Conservation (phyloP, 495 filamentous ascomycete genomes). For the Aspergillus cavernicola region DNA sequence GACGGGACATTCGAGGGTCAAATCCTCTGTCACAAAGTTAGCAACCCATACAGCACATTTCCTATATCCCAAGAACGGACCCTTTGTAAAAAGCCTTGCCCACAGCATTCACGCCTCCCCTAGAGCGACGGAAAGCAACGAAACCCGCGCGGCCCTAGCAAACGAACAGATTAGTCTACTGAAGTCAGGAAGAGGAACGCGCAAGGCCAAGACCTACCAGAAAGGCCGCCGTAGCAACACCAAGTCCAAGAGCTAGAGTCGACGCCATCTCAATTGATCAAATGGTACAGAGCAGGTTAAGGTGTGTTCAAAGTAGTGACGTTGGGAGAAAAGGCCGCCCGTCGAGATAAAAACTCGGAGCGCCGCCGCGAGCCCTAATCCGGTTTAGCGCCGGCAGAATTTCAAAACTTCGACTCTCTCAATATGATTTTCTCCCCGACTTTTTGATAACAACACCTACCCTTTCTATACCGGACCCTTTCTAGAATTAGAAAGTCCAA, state of each 20-base stretch:
- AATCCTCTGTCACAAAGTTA: constrained; percentile 59
- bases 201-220: constrained; percentile 50
- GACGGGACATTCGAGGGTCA: constrained; percentile 85
- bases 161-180: constrained; percentile 17
- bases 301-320: constrained; percentile 9
- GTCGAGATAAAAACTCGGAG: constrained; percentile 29
- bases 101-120: constrained; percentile 69
- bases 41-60: neutral
- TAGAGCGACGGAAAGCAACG: constrained; percentile 78
- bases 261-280: constrained; percentile 60
- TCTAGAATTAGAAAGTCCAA: neutral
- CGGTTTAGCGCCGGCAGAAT: constrained; percentile 22
- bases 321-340: constrained; percentile 13
- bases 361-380: constrained; percentile 18
- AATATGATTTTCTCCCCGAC: constrained; percentile 17
- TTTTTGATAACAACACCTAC: constrained; percentile 14
- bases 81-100: constrained; percentile 95
- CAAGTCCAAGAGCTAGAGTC: constrained; percentile 69
- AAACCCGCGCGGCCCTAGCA: constrained; percentile 82
- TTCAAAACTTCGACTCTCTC: constrained; percentile 29
- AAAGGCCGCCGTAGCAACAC: constrained; percentile 74
- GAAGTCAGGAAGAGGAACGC: neutral
- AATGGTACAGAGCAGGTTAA: neutral
- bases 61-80: constrained; percentile 21
- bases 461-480: neutral